phyloP scores from a whole-genome alignment of 257 asterid species.

The Przewalskia tangutica region DNA sequence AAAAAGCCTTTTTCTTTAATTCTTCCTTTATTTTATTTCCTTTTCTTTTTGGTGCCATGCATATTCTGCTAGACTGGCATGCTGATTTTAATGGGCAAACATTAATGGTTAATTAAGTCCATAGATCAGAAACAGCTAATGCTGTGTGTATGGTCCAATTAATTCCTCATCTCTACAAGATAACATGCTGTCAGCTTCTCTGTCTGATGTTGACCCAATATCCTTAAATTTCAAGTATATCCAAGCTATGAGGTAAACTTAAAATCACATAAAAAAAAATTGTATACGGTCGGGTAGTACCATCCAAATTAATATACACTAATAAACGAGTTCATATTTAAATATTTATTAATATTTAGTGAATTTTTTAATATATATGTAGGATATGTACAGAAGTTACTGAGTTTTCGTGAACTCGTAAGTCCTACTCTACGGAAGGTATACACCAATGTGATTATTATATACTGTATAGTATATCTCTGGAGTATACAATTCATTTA shows the following conservation, averaged over 20 bases:
- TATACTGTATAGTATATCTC: too few relatives aligned
- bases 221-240: background rate
- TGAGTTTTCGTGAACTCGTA: too few relatives aligned
- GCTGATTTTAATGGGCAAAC: background rate
- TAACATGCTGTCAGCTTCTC: background rate
- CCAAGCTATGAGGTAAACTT: background rate
- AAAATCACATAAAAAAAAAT: too few relatives aligned
- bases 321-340: too few relatives aligned
- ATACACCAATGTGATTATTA: too few relatives aligned
- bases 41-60: background rate
- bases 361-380: too few relatives aligned
- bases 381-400: too few relatives aligned
- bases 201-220: background rate
- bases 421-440: too few relatives aligned
- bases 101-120: background rate
- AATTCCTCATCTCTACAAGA: background rate
- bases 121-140: background rate
- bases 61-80: background rate
- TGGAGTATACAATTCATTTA: too few relatives aligned
- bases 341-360: too few relatives aligned
- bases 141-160: background rate
- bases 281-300: too few relatives aligned
- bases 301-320: too few relatives aligned
- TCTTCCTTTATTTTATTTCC: background rate
- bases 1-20: background rate